Conservation (phyloP, 208 protist genomes). For the Leishmania arabica region DNA sequence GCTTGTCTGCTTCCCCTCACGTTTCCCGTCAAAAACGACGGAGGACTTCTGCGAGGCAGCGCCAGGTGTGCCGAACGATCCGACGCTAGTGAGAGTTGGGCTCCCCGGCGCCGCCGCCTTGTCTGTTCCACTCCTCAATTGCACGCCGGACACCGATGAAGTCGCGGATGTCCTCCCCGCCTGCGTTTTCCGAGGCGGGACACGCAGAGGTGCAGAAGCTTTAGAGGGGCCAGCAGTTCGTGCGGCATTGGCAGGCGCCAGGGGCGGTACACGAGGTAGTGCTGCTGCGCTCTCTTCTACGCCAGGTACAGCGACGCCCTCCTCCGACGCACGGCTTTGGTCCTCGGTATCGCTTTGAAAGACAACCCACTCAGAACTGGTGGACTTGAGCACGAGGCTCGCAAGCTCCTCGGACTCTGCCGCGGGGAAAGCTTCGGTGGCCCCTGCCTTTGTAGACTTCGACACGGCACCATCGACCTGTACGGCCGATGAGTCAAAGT, state of each 20-base stretch:
- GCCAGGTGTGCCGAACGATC: background rate
- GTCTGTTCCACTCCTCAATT: background rate
- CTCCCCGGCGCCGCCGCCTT: background rate
- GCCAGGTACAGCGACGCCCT: background rate
- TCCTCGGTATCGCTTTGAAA: slow-evolving; percentile 6
- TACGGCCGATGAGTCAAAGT: background rate
- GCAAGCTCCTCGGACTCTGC: slow-evolving; percentile 1
- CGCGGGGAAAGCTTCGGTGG: no score
- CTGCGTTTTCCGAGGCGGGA: background rate
- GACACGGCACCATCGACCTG: background rate
- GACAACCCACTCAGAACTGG: slow-evolving; percentile 18
- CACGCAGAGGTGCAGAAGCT: background rate
- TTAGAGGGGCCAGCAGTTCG: background rate
- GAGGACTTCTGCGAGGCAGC: slow-evolving; percentile 10
- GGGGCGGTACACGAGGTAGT: background rate
- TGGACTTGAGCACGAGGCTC: slow-evolving; percentile 19
- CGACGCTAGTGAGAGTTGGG: background rate
- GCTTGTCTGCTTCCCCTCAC: background rate
- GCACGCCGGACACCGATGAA: background rate
- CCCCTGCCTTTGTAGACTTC: no score
- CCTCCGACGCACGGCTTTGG: background rate
- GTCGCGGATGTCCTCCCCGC: background rate
- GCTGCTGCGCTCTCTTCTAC: background rate
- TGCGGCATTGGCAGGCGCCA: background rate
- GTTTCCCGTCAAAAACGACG: background rate